Evolutionary conservation across 306 rosid species (phyloP).

Genomic region (Senna siamea): DNA sequence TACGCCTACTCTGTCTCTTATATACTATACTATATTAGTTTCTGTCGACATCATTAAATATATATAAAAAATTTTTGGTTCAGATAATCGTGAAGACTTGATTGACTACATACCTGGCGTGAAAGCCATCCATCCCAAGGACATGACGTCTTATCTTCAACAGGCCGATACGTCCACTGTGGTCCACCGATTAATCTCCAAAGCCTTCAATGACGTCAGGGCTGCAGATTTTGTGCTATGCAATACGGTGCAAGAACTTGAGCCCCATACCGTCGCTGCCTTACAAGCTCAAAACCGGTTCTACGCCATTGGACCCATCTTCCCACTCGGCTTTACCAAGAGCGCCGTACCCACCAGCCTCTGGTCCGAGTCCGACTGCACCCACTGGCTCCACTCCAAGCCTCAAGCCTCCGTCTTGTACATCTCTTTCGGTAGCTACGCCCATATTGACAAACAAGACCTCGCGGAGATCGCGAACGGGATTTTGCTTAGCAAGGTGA

Average conservation of each 20-base stretch:
- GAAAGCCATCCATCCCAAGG: conserved; percentile 50
- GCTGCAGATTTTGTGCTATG: conserved; percentile 56
- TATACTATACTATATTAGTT: too few species aligned
- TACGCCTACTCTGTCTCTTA: too few species aligned
- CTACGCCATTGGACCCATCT: conserved; percentile 67
- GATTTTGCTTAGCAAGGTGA: conserved; percentile 46
- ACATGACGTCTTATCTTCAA: conserved; percentile 62
- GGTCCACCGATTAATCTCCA: conserved; percentile 49
- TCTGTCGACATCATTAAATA: too few species aligned
- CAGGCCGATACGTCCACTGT: conserved; percentile 41
- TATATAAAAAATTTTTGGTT: too few species aligned
- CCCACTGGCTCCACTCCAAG: conserved; percentile 61
- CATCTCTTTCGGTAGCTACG: conserved; percentile 64
- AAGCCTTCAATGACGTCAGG: conserved; percentile 46
- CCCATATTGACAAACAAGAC: conserved; percentile 47
- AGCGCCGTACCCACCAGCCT: conserved; percentile 56
- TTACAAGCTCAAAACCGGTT: conserved; percentile 40
- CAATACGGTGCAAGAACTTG: conserved; percentile 59
- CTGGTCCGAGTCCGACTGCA: conserved; percentile 66
- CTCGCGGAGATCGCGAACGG: conserved; percentile 52
- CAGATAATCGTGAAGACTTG: conserved; percentile 50
- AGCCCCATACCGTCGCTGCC: conserved; percentile 45
- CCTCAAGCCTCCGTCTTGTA: conserved; percentile 59
- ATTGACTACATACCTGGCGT: conserved; percentile 71
- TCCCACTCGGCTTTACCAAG: conserved; percentile 51